Evolutionary conservation across 768 basidiomycete species (phyloP).

Genomic region (Amanita pallidorosea): DNA sequence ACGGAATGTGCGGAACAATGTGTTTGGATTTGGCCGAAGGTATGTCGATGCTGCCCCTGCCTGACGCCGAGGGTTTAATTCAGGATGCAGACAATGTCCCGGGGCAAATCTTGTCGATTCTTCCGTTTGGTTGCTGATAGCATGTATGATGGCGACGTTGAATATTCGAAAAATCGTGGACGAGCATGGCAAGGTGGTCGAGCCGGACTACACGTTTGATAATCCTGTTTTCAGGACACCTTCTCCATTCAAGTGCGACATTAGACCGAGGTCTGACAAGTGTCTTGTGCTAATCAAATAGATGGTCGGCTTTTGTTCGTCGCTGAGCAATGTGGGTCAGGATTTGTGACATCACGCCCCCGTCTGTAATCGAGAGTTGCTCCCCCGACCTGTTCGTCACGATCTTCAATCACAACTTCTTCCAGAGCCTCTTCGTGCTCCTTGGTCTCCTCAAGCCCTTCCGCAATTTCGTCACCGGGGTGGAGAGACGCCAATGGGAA

Average conservation of each 20-base stretch:
- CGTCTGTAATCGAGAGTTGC: no score
- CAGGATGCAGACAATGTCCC: constrained; percentile 41
- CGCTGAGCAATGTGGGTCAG: no score
- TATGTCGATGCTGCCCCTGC: constrained; percentile 12
- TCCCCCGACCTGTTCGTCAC: no score
- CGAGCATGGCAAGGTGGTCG: constrained; percentile 30
- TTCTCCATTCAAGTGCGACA: constrained; percentile 34
- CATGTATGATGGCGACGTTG: constrained; percentile 45
- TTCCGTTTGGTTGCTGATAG: constrained; percentile 49
- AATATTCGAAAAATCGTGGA: constrained; percentile 45
- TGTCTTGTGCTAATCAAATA: constrained; percentile 26
- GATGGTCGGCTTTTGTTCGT: no score
- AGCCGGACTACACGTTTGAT: constrained; percentile 39
- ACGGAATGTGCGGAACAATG: constrained; percentile 22
- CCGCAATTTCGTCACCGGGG: no score
- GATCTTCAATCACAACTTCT: no score
- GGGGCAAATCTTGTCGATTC: constrained; percentile 55
- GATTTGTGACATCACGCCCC: no score
- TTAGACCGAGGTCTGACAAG: constrained; percentile 38
- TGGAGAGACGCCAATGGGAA: no score
- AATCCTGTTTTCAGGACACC: constrained; percentile 50
- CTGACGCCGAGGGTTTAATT: not conserved
- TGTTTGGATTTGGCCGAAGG: constrained; percentile 33
- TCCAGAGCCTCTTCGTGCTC: no score
- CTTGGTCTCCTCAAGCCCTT: no score